Conservation (phyloP, 352 stramenopile genomes). For the Pythium guiyangense region DNA sequence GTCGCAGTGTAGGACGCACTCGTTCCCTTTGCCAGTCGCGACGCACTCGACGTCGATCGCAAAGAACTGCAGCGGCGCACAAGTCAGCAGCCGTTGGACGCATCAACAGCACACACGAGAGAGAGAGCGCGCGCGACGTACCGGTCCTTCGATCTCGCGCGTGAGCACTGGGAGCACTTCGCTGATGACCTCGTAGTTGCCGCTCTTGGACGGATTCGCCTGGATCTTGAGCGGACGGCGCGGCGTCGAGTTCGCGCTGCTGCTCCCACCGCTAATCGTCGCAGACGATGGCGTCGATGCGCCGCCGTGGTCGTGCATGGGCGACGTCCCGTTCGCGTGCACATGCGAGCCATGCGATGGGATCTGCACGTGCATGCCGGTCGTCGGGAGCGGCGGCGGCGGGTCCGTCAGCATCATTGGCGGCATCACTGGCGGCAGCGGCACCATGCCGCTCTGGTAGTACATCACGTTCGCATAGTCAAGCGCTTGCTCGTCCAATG, state of each 20-base stretch:
- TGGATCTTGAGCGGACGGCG: constrained; percentile 57
- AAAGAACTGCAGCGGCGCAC: constrained; percentile 56
- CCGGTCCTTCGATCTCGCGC: constrained; percentile 71
- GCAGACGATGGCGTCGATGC: not conserved
- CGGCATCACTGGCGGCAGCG: constrained; percentile 22
- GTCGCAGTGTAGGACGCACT: constrained; percentile 26
- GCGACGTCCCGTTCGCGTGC: constrained; percentile 15
- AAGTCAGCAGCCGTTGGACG: not conserved
- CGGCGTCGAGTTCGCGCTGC: constrained; percentile 2
- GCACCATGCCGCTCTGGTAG: constrained; percentile 11
- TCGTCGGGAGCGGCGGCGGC: not conserved
- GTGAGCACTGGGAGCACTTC: constrained; percentile 75
- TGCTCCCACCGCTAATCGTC: not conserved
- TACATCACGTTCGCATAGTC: constrained; percentile 20
- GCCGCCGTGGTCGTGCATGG: constrained; percentile 9
- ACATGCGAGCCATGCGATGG: constrained; percentile 2
- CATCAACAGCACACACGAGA: constrained; percentile 1
- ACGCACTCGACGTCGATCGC: constrained; percentile 94
- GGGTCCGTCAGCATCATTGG: constrained; percentile 21
- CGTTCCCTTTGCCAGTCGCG: constrained; percentile 74
- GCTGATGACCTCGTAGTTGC: constrained; percentile 66
- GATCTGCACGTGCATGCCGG: constrained; percentile 8
- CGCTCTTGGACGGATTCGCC: constrained; percentile 55
- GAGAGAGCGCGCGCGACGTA: constrained; percentile 19
- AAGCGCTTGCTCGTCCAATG: constrained; percentile 13